phyloP scores from a whole-genome alignment of 1,284 basidiomycete genomes.

The Takashimella tepidaria region DNA sequence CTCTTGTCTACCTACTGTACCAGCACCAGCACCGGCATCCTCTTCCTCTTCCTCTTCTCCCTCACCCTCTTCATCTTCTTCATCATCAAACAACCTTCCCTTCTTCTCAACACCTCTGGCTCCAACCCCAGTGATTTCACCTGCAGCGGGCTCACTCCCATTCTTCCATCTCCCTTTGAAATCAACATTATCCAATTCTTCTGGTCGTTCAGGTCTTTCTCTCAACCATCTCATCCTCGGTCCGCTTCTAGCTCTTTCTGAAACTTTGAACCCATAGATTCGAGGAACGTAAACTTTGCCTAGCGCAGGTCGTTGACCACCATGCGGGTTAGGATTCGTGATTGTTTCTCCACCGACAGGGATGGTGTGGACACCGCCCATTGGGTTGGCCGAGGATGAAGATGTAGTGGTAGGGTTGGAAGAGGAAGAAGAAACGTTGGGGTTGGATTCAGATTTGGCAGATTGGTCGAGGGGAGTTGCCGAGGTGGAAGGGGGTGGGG shows the following conservation, averaged over 20 bases:
- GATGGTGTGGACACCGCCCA: too few species aligned
- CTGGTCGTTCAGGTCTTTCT: constrained; percentile 68
- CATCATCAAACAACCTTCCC: constrained; percentile 36
- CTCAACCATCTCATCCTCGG: constrained; percentile 97
- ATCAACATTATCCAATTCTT: constrained; percentile 80
- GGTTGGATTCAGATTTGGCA: constrained; percentile 15
- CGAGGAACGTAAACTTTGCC: constrained; percentile 84
- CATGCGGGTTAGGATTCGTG: constrained; percentile 72
- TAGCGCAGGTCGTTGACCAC: constrained; percentile 65
- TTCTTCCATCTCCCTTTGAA: constrained; percentile 75
- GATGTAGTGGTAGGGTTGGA: too few species aligned
- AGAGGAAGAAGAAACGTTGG: background rate
- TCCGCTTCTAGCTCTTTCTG: constrained; percentile 66
- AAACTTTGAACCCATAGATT: constrained; percentile 74
- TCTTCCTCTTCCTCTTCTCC: constrained; percentile 37
- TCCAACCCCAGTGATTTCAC: constrained; percentile 1
- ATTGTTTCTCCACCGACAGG: constrained; percentile 31
- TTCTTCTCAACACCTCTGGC: constrained; percentile 12
- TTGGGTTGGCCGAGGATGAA: too few species aligned
- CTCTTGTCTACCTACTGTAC: too few species aligned
- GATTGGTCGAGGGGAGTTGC: constrained; percentile 22
- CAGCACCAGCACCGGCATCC: constrained; percentile 21
- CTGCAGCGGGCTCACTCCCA: constrained; percentile 1
- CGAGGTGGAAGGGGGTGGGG: constrained; percentile 32
- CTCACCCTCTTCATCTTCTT: constrained; percentile 27